phyloP scores from a whole-genome alignment of 116 monocot species.

The Posidonia oceanica region DNA sequence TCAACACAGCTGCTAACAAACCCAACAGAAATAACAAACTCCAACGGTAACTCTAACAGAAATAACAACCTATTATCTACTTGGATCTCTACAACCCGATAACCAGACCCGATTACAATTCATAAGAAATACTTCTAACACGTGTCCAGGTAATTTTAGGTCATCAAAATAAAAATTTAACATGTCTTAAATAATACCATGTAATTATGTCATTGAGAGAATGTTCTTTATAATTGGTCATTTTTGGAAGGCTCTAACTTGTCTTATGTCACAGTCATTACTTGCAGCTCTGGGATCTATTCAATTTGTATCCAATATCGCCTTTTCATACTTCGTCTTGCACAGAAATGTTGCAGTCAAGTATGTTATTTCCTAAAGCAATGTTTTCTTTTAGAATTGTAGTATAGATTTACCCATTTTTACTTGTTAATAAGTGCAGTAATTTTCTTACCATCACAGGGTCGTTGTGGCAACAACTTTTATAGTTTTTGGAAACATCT shows the following conservation, averaged over 20 bases:
- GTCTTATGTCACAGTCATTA: conserved; percentile 45
- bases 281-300: conserved; percentile 97
- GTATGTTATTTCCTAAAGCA: conserved; percentile 29
- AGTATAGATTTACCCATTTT: neutral
- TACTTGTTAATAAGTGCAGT: neutral
- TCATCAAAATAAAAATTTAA: no score
- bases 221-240: neutral
- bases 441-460: conserved; percentile 36
- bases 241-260: neutral
- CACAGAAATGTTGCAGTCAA: conserved; percentile 68
- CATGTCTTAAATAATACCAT: no score
- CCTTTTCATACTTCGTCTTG: conserved; percentile 95
- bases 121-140: no score
- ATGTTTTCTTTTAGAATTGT: conserved; percentile 3
- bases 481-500: conserved; percentile 90
- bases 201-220: no score
- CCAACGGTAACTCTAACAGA: no score
- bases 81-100: no score
- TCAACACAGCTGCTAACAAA: no score
- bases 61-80: no score
- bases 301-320: conserved; percentile 96
- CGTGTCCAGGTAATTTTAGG: no score
- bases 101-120: no score
- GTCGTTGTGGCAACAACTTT: conserved; percentile 82
- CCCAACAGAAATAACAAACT: neutral